These are phyloP conservation scores for Botrytis byssoidea DNA, from an alignment of 2,329 filamentous ascomycete genomes.

Conservation along the genomic window DNA sequence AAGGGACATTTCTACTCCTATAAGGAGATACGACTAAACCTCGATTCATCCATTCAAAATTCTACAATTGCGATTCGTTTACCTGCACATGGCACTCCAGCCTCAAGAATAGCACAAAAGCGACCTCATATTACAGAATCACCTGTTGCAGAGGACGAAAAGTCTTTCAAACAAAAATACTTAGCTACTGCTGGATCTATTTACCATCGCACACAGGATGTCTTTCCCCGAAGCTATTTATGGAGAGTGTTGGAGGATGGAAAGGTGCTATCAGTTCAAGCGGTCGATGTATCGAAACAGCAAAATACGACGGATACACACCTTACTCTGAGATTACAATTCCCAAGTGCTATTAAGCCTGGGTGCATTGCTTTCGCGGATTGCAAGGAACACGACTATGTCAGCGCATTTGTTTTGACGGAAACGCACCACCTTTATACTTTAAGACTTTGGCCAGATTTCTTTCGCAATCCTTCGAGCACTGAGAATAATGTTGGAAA, in stretches of 20 bases:
- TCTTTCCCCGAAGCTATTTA: slow-evolving; percentile 79
- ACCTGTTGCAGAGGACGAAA: slow-evolving; percentile 63
- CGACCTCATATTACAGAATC: slow-evolving; percentile 41
- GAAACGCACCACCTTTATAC: slow-evolving; percentile 78
- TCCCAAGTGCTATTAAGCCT: slow-evolving; percentile 69
- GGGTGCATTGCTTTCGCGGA: slow-evolving; percentile 83
- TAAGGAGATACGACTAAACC: slow-evolving; percentile 83
- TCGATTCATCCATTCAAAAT: slow-evolving; percentile 68
- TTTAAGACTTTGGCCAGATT: slow-evolving; percentile 76
- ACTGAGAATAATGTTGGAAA: slow-evolving; percentile 73
- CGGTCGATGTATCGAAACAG: slow-evolving; percentile 74
- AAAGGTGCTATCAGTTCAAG: slow-evolving; percentile 77
- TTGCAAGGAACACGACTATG: slow-evolving; percentile 69
- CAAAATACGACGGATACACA: slow-evolving; percentile 66
- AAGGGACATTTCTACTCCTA: slow-evolving; percentile 66
- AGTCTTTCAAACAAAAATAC: slow-evolving; percentile 67
- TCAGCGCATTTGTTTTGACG: slow-evolving; percentile 79
- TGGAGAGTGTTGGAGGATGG: slow-evolving; percentile 86
- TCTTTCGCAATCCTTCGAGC: slow-evolving; percentile 68
- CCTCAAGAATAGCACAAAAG: slow-evolving; percentile 43
- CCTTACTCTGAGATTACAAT: slow-evolving; percentile 74
- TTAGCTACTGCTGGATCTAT: slow-evolving; percentile 78
- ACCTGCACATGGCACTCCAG: slow-evolving; percentile 48
- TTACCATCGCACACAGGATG: slow-evolving; percentile 75
- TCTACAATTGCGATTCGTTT: slow-evolving; percentile 71